These are phyloP conservation scores for Marvania coccoides DNA, from an alignment of 139 green algal genomes.

Conservation along the genomic window DNA sequence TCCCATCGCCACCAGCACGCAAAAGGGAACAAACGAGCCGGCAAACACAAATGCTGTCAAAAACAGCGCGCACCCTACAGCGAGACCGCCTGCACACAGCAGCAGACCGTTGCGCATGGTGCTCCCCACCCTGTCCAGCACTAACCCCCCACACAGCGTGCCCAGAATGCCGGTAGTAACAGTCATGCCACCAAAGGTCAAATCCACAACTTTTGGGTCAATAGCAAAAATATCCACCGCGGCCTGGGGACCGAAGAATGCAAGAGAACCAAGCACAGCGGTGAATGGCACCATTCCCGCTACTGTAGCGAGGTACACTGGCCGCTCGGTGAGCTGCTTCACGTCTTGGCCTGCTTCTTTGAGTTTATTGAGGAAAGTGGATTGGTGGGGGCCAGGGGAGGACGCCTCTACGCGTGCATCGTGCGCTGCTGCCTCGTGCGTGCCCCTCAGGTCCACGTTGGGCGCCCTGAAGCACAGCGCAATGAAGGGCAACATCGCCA, in stretches of 20 bases:
- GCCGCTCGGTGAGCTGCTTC: neutral
- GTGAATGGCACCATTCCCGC: conserved; percentile 58
- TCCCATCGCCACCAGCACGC: conserved; percentile 48
- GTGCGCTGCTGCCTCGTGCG: neutral
- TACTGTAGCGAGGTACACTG: conserved; percentile 5
- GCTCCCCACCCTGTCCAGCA: conserved; percentile 69
- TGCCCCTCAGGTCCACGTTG: conserved; percentile 51
- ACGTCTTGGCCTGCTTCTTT: neutral
- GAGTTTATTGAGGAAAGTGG: neutral
- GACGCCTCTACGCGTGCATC: neutral
- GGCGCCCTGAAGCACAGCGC: conserved; percentile 36
- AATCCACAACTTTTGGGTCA: conserved; percentile 48
- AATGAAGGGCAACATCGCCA: conserved; percentile 76
- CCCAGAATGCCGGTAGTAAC: conserved; percentile 75
- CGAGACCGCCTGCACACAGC: conserved; percentile 42
- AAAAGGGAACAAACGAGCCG: conserved; percentile 43
- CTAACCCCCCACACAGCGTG: conserved; percentile 61
- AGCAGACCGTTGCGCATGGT: conserved; percentile 50
- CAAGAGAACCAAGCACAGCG: conserved; percentile 73
- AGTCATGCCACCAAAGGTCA: conserved; percentile 82
- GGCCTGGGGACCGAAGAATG: conserved; percentile 72
- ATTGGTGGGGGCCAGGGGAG: neutral
- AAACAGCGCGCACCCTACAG: conserved; percentile 44
- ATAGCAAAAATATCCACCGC: conserved; percentile 53
- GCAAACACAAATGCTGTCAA: conserved; percentile 45